Evolutionary conservation across 495 filamentous ascomycete genomes (phyloP).

Genomic region (Aspergillus carlsbadensis): DNA sequence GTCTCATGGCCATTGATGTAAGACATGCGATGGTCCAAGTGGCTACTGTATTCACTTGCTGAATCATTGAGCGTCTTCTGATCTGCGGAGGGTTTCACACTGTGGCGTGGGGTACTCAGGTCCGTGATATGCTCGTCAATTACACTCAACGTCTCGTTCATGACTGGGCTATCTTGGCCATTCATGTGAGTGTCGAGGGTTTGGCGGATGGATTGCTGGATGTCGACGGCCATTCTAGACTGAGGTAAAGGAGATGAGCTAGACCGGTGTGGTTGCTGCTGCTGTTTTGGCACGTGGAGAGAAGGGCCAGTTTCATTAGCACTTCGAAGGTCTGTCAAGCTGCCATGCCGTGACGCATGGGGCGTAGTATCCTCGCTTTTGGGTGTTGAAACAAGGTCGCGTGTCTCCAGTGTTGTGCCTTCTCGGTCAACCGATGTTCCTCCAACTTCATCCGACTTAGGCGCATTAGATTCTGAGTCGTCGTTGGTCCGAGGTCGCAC

Average conservation of each 20-base stretch:
- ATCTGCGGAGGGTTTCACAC: slow-evolving; percentile 44
- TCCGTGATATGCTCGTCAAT: slow-evolving; percentile 99
- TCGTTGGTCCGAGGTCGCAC: slow-evolving; percentile 11
- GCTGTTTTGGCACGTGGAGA: slow-evolving; percentile 27
- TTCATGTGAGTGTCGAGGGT: slow-evolving; percentile 43
- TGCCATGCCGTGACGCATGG: slow-evolving; percentile 48
- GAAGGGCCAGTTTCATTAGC: slow-evolving; percentile 22
- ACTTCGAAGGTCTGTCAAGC: slow-evolving; percentile 31
- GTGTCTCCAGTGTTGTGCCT: background rate
- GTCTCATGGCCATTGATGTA: slow-evolving; percentile 89
- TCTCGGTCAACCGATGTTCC: background rate
- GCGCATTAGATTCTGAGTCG: background rate
- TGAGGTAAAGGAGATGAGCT: slow-evolving; percentile 43
- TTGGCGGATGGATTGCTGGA: slow-evolving; percentile 48
- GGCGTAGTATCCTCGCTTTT: slow-evolving; percentile 45
- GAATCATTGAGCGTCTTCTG: slow-evolving; percentile 70
- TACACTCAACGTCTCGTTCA: slow-evolving; percentile 95
- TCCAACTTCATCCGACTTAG: slow-evolving; percentile 2
- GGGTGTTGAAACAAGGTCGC: slow-evolving; percentile 15
- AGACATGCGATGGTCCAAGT: slow-evolving; percentile 72
- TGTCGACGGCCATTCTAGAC: slow-evolving; percentile 40
- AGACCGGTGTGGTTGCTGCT: slow-evolving; percentile 41
- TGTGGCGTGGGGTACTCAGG: slow-evolving; percentile 72
- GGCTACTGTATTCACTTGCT: slow-evolving; percentile 84
- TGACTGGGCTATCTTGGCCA: slow-evolving; percentile 71